These are phyloP conservation scores for Cercospora janseana DNA, from an alignment of 2,329 filamentous ascomycete species.

Conservation along the genomic window DNA sequence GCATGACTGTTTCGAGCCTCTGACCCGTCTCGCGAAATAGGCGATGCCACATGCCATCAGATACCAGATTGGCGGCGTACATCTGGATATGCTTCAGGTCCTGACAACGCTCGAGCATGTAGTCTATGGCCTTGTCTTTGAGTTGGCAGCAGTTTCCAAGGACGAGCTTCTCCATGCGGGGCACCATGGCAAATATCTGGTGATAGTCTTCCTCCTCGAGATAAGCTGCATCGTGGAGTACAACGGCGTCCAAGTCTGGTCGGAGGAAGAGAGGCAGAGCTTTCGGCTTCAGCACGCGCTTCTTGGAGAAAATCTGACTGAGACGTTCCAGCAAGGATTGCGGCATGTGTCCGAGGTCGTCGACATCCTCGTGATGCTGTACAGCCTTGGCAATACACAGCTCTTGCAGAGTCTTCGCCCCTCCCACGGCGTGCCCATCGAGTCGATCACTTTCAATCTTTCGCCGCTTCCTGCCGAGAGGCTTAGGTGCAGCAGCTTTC, in stretches of 20 bases:
- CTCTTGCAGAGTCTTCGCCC: slow-evolving; percentile 67
- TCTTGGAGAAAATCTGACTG: slow-evolving; percentile 63
- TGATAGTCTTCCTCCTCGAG: slow-evolving; percentile 74
- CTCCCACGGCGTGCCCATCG: slow-evolving; percentile 66
- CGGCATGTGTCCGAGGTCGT: slow-evolving; percentile 64
- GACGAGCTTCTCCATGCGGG: slow-evolving; percentile 67
- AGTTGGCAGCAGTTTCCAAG: slow-evolving; percentile 86
- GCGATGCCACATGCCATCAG: slow-evolving; percentile 70
- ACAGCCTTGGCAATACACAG: slow-evolving; percentile 64
- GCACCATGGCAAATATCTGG: slow-evolving; percentile 73
- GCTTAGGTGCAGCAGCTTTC: slow-evolving; percentile 58
- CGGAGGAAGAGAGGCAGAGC: slow-evolving; percentile 52
- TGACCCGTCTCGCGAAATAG: slow-evolving; percentile 66
- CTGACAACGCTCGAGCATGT: slow-evolving; percentile 70
- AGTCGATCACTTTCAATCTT: slow-evolving; percentile 80
- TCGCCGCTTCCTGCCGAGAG: slow-evolving; percentile 62
- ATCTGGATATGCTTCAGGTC: slow-evolving; percentile 72
- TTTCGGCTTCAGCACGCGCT: slow-evolving; percentile 55
- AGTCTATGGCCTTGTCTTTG: slow-evolving; percentile 80
- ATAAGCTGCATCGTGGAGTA: slow-evolving; percentile 63
- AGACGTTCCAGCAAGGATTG: slow-evolving; percentile 56
- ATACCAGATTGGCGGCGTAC: slow-evolving; percentile 79
- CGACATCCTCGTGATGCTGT: slow-evolving; percentile 61
- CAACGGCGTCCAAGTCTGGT: slow-evolving; percentile 55
- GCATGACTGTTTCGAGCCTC: slow-evolving; percentile 65